These are phyloP conservation scores for Schizophyllum commune DNA, from an alignment of 1,284 basidiomycete species.

Conservation along the genomic window DNA sequence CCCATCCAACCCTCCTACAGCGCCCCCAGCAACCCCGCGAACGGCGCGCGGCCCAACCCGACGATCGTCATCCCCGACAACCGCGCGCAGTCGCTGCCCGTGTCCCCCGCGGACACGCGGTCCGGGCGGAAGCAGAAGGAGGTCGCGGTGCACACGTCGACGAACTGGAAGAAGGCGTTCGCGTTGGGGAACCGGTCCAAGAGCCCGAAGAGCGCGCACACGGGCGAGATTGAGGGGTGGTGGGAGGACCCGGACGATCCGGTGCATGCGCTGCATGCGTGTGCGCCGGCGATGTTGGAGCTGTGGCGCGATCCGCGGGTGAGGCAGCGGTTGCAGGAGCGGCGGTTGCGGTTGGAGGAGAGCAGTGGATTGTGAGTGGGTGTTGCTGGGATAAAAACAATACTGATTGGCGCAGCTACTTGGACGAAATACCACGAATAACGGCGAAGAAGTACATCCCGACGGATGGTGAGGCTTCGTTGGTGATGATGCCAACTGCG, in stretches of 20 bases:
- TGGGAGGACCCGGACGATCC: constrained; percentile 80
- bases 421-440: constrained; percentile 72
- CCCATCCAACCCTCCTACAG: constrained; percentile 25
- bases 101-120: constrained; percentile 27
- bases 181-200: constrained; percentile 45
- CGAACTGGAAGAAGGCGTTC: constrained; percentile 69
- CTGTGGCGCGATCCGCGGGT: constrained; percentile 68
- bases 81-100: not conserved
- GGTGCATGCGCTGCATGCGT: constrained; percentile 49
- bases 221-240: constrained; percentile 68
- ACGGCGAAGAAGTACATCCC: constrained; percentile 75
- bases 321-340: constrained; percentile 50
- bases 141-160: constrained; percentile 53
- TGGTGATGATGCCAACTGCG: not conserved
- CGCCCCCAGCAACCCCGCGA: constrained; percentile 16
- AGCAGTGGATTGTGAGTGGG: constrained; percentile 69
- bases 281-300: constrained; percentile 54
- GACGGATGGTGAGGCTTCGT: constrained; percentile 51
- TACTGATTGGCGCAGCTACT: constrained; percentile 41
- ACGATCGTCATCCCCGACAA: constrained; percentile 31
- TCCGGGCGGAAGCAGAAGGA: constrained; percentile 34
- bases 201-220: constrained; percentile 57
- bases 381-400: constrained; percentile 9
- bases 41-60: constrained; percentile 38
- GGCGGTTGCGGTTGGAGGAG: constrained; percentile 62